phyloP scores from a whole-genome alignment of 768 basidiomycete genomes.

The Auriscalpium vulgare region DNA sequence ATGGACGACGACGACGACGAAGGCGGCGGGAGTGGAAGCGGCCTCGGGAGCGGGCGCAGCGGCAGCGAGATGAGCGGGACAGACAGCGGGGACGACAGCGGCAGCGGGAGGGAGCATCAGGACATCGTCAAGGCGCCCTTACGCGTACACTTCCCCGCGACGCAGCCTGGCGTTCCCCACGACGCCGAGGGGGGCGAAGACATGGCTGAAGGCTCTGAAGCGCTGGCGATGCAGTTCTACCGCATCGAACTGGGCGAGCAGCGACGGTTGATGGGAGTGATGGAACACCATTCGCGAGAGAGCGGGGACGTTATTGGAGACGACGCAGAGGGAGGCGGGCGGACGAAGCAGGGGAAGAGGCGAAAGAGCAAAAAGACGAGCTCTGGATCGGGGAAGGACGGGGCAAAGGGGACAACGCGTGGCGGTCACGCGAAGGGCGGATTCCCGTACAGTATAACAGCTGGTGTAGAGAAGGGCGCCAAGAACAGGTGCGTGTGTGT shows the following conservation, averaged over 20 bases:
- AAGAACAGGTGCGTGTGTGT: constrained; percentile 69
- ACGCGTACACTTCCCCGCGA: not conserved
- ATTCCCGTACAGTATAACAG: constrained; percentile 91
- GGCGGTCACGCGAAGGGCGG: constrained; percentile 10
- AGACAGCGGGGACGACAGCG: constrained; percentile 12
- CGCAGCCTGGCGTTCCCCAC: not conserved
- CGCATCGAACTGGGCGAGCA: constrained; percentile 89
- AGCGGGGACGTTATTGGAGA: constrained; percentile 23
- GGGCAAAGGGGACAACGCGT: constrained; percentile 11
- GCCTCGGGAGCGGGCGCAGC: constrained; percentile 10
- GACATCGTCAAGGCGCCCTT: not conserved
- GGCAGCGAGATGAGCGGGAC: constrained; percentile 11
- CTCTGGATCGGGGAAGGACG: constrained; percentile 16
- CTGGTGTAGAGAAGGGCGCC: constrained; percentile 88
- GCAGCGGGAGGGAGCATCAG: constrained; percentile 2
- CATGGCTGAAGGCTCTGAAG: constrained; percentile 64
- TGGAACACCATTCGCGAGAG: constrained; percentile 83
- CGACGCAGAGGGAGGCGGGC: constrained; percentile 2
- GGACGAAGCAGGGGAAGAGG: not conserved
- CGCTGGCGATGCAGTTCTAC: constrained; percentile 90
- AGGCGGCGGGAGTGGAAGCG: constrained; percentile 5
- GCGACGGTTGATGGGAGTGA: constrained; percentile 77
- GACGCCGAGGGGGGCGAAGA: constrained; percentile 18
- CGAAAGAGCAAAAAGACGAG: constrained; percentile 9
- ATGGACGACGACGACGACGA: constrained; percentile 7